Evolutionary conservation across 129 eudicot genomes (phyloP).

Genomic region (Flaveria trinervia): DNA sequence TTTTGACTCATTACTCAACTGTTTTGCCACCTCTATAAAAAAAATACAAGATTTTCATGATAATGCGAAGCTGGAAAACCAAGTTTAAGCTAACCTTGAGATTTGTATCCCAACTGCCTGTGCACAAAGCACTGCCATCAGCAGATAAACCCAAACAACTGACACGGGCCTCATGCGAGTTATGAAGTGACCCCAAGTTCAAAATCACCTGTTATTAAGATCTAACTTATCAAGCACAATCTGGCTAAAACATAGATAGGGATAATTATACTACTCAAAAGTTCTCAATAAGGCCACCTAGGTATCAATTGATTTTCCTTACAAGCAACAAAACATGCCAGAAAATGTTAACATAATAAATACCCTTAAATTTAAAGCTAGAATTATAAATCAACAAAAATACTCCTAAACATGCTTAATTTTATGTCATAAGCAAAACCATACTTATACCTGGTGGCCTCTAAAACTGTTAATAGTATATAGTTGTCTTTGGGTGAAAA

Average conservation of each 20-base stretch:
- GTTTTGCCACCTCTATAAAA: neutral
- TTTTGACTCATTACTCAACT: neutral
- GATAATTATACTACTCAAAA: neutral
- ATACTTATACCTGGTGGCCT: neutral
- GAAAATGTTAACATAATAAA: neutral
- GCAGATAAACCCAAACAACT: constrained; percentile 96
- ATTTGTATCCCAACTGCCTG: constrained; percentile 95
- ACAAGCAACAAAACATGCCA: neutral
- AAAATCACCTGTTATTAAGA: constrained; percentile 57
- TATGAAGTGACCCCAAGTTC: constrained; percentile 85
- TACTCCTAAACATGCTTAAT: neutral
- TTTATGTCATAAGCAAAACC: neutral
- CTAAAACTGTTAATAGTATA: neutral
- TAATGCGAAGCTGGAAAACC: neutral
- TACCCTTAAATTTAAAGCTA: neutral
- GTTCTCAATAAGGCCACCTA: neutral
- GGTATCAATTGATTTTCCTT: neutral
- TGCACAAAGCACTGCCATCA: constrained; percentile 97
- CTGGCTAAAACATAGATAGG: neutral
- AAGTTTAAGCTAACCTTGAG: constrained; percentile 66
- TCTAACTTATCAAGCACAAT: neutral
- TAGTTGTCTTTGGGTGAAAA: neutral
- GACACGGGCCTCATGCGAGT: constrained; percentile 73
- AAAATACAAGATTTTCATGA: constrained; percentile 11
- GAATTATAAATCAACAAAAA: neutral